Percentiles rank a stretch among this genome's conserved stretches.
These are phyloP conservation scores for Euphorbia schlechtendalii DNA, from an alignment of 441 rosid genomes.

Conservation along the genomic window DNA sequence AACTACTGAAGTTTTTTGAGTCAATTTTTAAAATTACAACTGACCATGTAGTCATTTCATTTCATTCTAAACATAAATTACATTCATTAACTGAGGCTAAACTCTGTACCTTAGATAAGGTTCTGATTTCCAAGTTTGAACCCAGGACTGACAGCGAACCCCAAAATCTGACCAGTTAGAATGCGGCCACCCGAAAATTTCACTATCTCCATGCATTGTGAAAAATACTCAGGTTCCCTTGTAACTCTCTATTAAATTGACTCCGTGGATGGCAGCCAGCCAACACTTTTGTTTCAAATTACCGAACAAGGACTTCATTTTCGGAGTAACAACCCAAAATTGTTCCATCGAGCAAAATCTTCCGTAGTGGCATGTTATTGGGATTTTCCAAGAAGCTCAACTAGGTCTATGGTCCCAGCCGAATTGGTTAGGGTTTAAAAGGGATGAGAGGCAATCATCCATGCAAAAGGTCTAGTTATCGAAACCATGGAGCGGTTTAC, in stretches of 20 bases:
- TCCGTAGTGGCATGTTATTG: constrained; percentile 82
- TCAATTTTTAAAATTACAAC: background rate
- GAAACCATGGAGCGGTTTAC: constrained; percentile 76
- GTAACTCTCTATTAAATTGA: constrained; percentile 72
- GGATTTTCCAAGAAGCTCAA: constrained; percentile 80
- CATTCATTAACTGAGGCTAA: background rate
- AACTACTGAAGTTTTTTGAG: background rate
- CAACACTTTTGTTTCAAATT: constrained; percentile 63
- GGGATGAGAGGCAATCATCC: constrained; percentile 90
- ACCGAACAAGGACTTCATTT: constrained; percentile 84
- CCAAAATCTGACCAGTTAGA: constrained; percentile 78
- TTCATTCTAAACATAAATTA: background rate
- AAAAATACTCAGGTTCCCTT: constrained; percentile 79
- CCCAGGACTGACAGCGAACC: constrained; percentile 88
- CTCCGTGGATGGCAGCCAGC: constrained; percentile 76
- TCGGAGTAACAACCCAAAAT: constrained; percentile 69
- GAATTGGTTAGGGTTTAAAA: constrained; percentile 74
- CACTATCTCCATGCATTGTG: constrained; percentile 79
- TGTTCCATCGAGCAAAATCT: constrained; percentile 83
- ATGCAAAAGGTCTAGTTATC: constrained; percentile 94
- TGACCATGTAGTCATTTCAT: background rate
- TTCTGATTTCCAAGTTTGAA: constrained; percentile 76
- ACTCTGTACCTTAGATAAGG: constrained; percentile 31
- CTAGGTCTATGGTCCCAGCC: constrained; percentile 91
- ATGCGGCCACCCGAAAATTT: constrained; percentile 49